phyloP scores from a whole-genome alignment of 192 early-diverging fungal species.

The Entomortierella parvispora region DNA sequence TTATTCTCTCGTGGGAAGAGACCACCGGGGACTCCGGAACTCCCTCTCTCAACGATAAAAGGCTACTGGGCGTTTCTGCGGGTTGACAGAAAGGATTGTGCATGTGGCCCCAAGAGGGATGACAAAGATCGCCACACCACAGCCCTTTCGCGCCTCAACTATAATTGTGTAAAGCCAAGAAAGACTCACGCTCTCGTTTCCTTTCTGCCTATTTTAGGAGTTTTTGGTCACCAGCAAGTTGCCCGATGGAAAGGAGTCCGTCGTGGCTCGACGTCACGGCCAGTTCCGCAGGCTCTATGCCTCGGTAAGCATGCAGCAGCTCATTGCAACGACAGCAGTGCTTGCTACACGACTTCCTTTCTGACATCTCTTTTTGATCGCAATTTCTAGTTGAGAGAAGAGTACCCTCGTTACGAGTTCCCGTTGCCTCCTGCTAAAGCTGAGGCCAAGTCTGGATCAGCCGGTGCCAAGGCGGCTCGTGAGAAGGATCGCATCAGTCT shows the following conservation, averaged over 20 bases:
- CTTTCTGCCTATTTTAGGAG: conserved; percentile 23
- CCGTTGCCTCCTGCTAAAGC: conserved; percentile 55
- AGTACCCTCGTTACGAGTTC: conserved; percentile 58
- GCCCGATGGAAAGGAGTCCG: conserved; percentile 26
- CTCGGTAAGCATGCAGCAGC: conserved; percentile 56
- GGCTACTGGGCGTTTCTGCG: too few species aligned
- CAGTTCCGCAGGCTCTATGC: conserved; percentile 56
- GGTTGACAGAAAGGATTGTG: too few species aligned
- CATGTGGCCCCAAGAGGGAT: too few species aligned
- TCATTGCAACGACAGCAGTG: too few species aligned
- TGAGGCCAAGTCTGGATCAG: conserved; percentile 25
- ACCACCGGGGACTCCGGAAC: too few species aligned
- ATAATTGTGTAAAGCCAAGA: too few species aligned
- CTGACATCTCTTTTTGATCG: too few species aligned
- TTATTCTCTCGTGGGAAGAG: too few species aligned
- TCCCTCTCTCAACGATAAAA: too few species aligned
- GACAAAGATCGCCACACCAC: background rate
- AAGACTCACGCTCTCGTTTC: background rate
- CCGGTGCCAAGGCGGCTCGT: conserved; percentile 32
- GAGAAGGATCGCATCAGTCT: conserved; percentile 64
- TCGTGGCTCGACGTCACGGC: conserved; percentile 58
- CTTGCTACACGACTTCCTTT: too few species aligned
- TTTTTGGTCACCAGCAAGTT: conserved; percentile 54
- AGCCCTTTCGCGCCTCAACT: too few species aligned
- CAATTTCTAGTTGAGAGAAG: conserved; percentile 56